Evolutionary conservation across 176 grass and related monocot species (phyloP).

Genomic region (Tillandsia fasciculata): DNA sequence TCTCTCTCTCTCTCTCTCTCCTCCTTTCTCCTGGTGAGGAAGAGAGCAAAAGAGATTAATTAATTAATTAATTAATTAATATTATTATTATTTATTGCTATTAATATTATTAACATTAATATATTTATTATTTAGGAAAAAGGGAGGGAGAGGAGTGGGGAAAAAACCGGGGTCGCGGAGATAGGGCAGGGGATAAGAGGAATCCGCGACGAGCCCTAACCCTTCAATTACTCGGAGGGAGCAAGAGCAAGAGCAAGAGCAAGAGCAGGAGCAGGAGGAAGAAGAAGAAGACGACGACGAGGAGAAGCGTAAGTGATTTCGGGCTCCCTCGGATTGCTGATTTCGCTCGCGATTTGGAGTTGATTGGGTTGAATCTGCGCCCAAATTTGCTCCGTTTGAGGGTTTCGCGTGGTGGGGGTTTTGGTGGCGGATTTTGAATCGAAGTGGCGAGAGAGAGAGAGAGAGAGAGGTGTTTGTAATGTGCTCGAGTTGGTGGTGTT

Average conservation of each 20-base stretch:
- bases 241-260: background rate
- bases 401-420: background rate
- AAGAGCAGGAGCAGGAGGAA: background rate
- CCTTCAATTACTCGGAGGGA: constrained; percentile 11
- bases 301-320: background rate
- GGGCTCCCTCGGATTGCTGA: background rate
- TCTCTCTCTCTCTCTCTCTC: background rate
- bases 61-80: background rate
- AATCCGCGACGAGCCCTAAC: constrained; percentile 34
- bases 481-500: background rate
- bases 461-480: no score
- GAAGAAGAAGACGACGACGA: constrained; percentile 15
- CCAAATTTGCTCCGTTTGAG: background rate
- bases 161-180: background rate
- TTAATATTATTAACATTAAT: background rate
- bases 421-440: no score
- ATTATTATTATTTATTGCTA: background rate
- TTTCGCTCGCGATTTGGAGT: background rate
- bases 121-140: constrained; percentile 1
- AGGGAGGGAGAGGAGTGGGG: constrained; percentile 1
- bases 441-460: no score
- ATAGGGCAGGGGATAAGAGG: background rate
- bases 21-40: constrained; percentile 11
- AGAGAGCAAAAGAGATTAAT: constrained; percentile 23
- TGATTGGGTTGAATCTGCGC: background rate